A percentile compares a stretch with the other conserved stretches of the same genome.
These are phyloP conservation scores for Rhytidhysteron rufulum DNA, from an alignment of 2,329 filamentous ascomycete species.

Conservation along the genomic window DNA sequence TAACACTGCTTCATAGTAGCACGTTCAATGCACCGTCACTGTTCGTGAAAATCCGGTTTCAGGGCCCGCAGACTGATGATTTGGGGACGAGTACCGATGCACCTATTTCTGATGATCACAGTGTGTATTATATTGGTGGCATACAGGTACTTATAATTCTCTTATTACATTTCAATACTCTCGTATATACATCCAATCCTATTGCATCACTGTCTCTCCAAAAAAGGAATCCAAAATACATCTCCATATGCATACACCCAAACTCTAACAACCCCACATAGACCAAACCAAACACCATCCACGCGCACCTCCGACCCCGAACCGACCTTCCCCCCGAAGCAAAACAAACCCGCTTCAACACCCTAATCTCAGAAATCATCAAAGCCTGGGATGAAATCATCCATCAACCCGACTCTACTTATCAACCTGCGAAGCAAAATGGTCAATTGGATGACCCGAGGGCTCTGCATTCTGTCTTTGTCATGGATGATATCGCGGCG, in stretches of 20 bases:
- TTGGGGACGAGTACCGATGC: too few species aligned
- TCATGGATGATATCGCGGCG: slow-evolving; percentile 22
- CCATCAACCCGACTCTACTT: background rate
- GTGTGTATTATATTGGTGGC: too few species aligned
- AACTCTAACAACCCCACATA: too few species aligned
- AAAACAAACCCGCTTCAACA: slow-evolving; percentile 2
- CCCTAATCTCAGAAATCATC: slow-evolving; percentile 10
- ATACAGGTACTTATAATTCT: too few species aligned
- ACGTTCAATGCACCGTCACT: slow-evolving; percentile 40
- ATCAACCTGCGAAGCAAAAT: background rate
- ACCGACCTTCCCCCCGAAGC: background rate
- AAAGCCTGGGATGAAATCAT: slow-evolving; percentile 14
- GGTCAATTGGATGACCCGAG: slow-evolving; percentile 13
- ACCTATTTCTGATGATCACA: too few species aligned
- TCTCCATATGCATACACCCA: slow-evolving; percentile 2
- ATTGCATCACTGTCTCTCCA: background rate
- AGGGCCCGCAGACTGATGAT: slow-evolving; percentile 12
- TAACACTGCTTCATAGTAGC: slow-evolving; percentile 40
- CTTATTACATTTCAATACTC: too few species aligned
- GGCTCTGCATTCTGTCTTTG: slow-evolving; percentile 22
- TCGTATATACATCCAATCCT: too few species aligned
- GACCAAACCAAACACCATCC: slow-evolving; percentile 20
- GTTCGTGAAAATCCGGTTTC: slow-evolving; percentile 45
- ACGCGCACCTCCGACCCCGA: slow-evolving; percentile 19
- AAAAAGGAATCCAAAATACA: background rate